Evolutionary conservation across 768 basidiomycete genomes (phyloP).

Genomic region (Suillus occidentalis): DNA sequence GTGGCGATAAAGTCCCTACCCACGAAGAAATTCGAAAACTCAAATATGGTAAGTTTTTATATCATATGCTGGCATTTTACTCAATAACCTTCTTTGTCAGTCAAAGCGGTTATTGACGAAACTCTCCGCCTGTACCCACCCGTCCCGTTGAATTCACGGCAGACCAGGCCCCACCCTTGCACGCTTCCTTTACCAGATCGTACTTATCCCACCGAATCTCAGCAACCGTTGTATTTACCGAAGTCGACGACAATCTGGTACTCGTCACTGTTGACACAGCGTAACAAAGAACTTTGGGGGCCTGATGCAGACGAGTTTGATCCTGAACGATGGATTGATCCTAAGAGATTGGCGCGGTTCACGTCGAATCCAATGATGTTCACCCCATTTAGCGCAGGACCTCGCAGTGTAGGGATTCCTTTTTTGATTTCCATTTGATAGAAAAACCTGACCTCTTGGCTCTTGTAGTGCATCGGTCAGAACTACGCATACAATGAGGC

Average conservation of each 20-base stretch:
- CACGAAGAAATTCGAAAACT: conserved; percentile 58
- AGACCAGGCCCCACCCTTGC: conserved; percentile 49
- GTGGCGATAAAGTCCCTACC: conserved; percentile 51
- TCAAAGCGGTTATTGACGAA: conserved; percentile 79
- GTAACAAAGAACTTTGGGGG: conserved; percentile 71
- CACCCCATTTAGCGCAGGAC: conserved; percentile 73
- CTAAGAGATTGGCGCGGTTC: conserved; percentile 47
- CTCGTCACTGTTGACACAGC: conserved; percentile 63
- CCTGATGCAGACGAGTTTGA: conserved; percentile 74
- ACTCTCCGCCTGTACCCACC: conserved; percentile 78
- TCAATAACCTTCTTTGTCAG: conserved; percentile 32
- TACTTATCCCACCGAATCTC: conserved; percentile 40
- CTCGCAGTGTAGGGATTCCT: conserved; percentile 43
- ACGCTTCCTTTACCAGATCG: conserved; percentile 52
- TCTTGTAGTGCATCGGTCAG: conserved; percentile 61
- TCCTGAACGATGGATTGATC: conserved; percentile 76
- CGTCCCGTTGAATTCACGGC: conserved; percentile 70
- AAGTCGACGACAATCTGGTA: conserved; percentile 56
- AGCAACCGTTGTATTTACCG: conserved; percentile 58
- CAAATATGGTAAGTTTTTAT: conserved; percentile 58
- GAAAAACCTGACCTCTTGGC: conserved; percentile 5
- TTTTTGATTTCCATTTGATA: neutral
- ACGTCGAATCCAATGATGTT: conserved; percentile 67
- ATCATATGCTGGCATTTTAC: conserved; percentile 4
- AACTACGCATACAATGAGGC: conserved; percentile 78